These are phyloP conservation scores for Talaromyces ruber DNA, from an alignment of 495 filamentous ascomycete species.

Conservation along the genomic window DNA sequence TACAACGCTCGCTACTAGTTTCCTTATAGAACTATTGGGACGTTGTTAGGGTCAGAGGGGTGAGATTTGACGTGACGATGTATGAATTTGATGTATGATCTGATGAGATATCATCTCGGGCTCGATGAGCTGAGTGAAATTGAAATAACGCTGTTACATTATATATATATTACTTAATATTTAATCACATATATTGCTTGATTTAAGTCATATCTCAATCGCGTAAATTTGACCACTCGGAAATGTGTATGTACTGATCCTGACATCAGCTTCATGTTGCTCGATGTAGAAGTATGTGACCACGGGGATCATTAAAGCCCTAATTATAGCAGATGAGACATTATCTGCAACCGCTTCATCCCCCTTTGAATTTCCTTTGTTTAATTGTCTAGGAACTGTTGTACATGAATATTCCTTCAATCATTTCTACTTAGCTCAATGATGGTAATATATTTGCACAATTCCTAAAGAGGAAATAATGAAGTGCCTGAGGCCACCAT, in stretches of 20 bases:
- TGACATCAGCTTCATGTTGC: too few species aligned
- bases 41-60: not conserved
- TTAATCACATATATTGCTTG: not conserved
- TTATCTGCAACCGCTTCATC: not conserved
- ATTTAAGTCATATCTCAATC: too few species aligned
- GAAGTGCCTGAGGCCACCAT: not conserved
- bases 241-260: too few species aligned
- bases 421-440: not conserved
- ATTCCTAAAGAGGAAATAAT: not conserved
- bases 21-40: not conserved
- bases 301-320: not conserved
- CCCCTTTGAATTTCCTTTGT: not conserved
- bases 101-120: not conserved
- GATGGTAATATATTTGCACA: not conserved
- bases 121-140: not conserved
- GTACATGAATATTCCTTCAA: not conserved
- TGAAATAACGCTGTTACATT: not conserved
- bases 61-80: not conserved
- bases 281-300: too few species aligned
- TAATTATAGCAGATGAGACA: not conserved
- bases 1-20: not conserved
- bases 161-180: not conserved
- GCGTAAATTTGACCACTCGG: too few species aligned
- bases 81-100: not conserved
- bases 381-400: too few species aligned